phyloP scores from a whole-genome alignment of 2,329 filamentous ascomycete species.

The Sordariomycetes sp. region DNA sequence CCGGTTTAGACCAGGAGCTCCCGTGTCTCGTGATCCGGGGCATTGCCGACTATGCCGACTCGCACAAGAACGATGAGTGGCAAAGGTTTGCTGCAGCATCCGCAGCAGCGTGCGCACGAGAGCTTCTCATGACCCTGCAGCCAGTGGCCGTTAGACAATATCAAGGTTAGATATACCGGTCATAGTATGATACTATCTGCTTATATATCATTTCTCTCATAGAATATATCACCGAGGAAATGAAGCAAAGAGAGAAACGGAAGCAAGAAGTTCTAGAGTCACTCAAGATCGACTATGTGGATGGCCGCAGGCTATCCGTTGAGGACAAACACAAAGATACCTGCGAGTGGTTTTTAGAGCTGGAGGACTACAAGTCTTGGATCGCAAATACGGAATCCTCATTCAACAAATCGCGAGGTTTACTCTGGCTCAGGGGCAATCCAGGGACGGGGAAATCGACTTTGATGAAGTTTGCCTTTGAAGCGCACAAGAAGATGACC shows the following conservation, averaged over 20 bases:
- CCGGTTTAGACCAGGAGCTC: neutral
- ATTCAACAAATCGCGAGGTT: neutral
- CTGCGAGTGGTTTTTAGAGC: conserved; percentile 10
- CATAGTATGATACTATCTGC: no score
- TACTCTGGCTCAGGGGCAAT: conserved; percentile 6
- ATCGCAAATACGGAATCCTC: neutral
- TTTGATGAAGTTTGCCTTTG: conserved; percentile 5
- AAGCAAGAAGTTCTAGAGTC: no score
- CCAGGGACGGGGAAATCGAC: conserved; percentile 7
- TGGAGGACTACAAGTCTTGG: conserved; percentile 7
- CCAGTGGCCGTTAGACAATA: conserved; percentile 9
- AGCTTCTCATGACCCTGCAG: no score
- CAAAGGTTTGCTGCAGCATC: neutral
- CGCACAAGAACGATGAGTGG: conserved; percentile 1
- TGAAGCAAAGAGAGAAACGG: no score
- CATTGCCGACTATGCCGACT: conserved; percentile 2
- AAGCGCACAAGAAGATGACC: neutral
- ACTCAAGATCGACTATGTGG: no score
- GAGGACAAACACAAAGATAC: conserved; percentile 7
- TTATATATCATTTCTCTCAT: no score
- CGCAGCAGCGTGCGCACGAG: conserved; percentile 10
- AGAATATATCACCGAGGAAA: no score
- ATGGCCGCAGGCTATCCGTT: conserved; percentile 5
- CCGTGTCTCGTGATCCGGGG: conserved; percentile 3
- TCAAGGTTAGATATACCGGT: no score